A percentile compares a stretch with the other conserved stretches of the same genome.
These are phyloP conservation scores for Kodamaea kaohsiungensis DNA, from an alignment of 805 yeast genomes.

Conservation along the genomic window DNA sequence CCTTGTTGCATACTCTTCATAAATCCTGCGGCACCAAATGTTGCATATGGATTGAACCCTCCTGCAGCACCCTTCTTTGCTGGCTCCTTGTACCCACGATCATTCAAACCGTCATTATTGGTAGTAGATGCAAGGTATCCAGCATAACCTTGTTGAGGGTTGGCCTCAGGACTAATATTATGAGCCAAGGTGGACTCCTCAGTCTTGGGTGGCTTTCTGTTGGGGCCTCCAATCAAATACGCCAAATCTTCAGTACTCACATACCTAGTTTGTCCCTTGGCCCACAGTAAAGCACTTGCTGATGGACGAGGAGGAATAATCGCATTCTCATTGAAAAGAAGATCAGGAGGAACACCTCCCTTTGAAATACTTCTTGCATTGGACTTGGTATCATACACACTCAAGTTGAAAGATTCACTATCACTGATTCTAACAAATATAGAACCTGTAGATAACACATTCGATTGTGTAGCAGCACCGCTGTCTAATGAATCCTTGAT, in stretches of 20 bases:
- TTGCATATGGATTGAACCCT: conserved; percentile 25
- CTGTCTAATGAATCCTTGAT: conserved; percentile 23
- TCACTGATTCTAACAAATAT: conserved; percentile 55
- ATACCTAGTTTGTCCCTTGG: conserved; percentile 66
- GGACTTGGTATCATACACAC: conserved; percentile 16
- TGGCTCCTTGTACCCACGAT: conserved; percentile 48
- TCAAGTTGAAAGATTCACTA: conserved; percentile 39
- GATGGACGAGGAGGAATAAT: conserved; percentile 78
- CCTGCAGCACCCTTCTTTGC: conserved; percentile 36
- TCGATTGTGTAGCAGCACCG: conserved; percentile 24
- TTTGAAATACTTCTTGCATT: conserved; percentile 13
- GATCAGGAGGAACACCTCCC: conserved; percentile 44
- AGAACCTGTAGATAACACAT: conserved; percentile 53
- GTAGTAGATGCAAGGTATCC: conserved; percentile 17
- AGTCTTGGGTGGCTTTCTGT: conserved; percentile 60
- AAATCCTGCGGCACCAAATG: conserved; percentile 38
- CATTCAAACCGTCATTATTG: conserved; percentile 12
- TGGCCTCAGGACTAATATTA: conserved; percentile 47
- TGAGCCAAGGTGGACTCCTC: conserved; percentile 58
- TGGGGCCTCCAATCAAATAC: conserved; percentile 68
- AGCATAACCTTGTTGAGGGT: conserved; percentile 37
- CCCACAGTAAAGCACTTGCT: conserved; percentile 80
- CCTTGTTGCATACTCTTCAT: conserved; percentile 53
- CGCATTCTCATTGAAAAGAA: conserved; percentile 67
- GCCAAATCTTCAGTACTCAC: conserved; percentile 67